A percentile compares a stretch with the other conserved stretches of the same genome.
These are phyloP conservation scores for Peronospora farinosa DNA, from an alignment of 352 stramenopile genomes.

Conservation along the genomic window DNA sequence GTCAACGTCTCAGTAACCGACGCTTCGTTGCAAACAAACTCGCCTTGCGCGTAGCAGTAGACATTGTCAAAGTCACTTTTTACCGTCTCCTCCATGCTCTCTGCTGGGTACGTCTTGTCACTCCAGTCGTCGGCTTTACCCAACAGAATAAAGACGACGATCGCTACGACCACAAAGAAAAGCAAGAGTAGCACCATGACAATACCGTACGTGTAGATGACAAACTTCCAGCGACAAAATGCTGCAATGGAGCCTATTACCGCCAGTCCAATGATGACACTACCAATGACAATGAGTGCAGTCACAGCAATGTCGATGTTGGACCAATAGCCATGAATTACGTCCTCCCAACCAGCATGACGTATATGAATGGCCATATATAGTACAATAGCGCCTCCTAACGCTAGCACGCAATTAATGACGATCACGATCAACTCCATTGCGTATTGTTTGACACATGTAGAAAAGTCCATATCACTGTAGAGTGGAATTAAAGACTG, in stretches of 20 bases:
- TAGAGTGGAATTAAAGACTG: slow-evolving; percentile 22
- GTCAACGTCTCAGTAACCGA: slow-evolving; percentile 35
- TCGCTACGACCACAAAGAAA: slow-evolving; percentile 41
- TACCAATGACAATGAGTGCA: slow-evolving; percentile 43
- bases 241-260: slow-evolving; percentile 50
- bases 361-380: slow-evolving; percentile 40
- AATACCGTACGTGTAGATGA: slow-evolving; percentile 52
- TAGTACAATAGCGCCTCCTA: slow-evolving; percentile 48
- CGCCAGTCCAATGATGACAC: slow-evolving; percentile 49
- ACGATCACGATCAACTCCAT: slow-evolving; percentile 41
- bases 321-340: slow-evolving; percentile 47
- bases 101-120: slow-evolving; percentile 36
- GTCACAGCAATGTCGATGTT: slow-evolving; percentile 40
- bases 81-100: slow-evolving; percentile 39
- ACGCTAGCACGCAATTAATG: slow-evolving; percentile 54
- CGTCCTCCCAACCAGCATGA: slow-evolving; percentile 44
- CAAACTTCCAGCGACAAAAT: slow-evolving; percentile 44
- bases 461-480: slow-evolving; percentile 9
- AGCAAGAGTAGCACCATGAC: slow-evolving; percentile 49
- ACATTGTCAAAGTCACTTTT: slow-evolving; percentile 55
- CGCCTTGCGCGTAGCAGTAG: slow-evolving; percentile 71
- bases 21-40: slow-evolving; percentile 58
- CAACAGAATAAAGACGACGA: slow-evolving; percentile 41
- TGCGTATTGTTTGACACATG: slow-evolving; percentile 16
- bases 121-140: slow-evolving; percentile 44